Evolutionary conservation across 2,329 filamentous ascomycete species (phyloP).

Genomic region (Ascochyta viciae-villosae): DNA sequence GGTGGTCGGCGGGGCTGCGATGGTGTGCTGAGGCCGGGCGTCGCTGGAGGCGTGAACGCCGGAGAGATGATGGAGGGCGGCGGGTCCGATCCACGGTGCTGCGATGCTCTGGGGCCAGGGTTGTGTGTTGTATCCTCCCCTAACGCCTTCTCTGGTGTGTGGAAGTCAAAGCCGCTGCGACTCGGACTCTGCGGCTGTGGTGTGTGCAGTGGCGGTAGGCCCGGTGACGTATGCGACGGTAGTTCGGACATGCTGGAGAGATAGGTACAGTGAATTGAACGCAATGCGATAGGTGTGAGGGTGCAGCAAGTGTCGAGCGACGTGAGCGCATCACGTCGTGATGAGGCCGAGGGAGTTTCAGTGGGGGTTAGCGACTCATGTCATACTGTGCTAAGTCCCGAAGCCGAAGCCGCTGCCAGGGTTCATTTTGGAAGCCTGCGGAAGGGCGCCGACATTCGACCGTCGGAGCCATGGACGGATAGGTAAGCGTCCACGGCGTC

Average conservation of each 20-base stretch:
- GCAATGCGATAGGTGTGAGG: slow-evolving; percentile 12
- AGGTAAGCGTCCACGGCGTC: slow-evolving; percentile 9
- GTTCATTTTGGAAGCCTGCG: slow-evolving; percentile 28
- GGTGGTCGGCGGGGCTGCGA: slow-evolving; percentile 43
- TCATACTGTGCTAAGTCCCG: slow-evolving; percentile 6
- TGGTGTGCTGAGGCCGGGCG: slow-evolving; percentile 43
- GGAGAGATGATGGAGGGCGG: slow-evolving; percentile 57
- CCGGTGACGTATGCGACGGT: slow-evolving; percentile 62
- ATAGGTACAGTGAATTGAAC: slow-evolving; percentile 8
- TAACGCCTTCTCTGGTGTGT: slow-evolving; percentile 19
- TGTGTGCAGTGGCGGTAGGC: slow-evolving; percentile 60
- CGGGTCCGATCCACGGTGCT: slow-evolving; percentile 20
- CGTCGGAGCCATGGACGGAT: slow-evolving; percentile 1
- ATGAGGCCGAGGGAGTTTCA: slow-evolving; percentile 24
- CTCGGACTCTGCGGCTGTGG: slow-evolving; percentile 57
- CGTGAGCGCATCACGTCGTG: slow-evolving; percentile 11
- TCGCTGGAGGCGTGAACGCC: slow-evolving; percentile 52
- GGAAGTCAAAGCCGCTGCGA: slow-evolving; percentile 49
- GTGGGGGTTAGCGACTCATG: slow-evolving; percentile 12
- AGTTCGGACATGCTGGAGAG: slow-evolving; percentile 58
- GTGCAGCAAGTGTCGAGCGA: slow-evolving; percentile 1
- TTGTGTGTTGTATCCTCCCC: neutral
- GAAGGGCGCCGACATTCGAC: slow-evolving; percentile 29
- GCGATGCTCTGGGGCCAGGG: neutral
- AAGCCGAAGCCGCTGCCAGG: slow-evolving; percentile 22